phyloP scores from a whole-genome alignment of 129 eudicot genomes.

The Ambrosia trifida region DNA sequence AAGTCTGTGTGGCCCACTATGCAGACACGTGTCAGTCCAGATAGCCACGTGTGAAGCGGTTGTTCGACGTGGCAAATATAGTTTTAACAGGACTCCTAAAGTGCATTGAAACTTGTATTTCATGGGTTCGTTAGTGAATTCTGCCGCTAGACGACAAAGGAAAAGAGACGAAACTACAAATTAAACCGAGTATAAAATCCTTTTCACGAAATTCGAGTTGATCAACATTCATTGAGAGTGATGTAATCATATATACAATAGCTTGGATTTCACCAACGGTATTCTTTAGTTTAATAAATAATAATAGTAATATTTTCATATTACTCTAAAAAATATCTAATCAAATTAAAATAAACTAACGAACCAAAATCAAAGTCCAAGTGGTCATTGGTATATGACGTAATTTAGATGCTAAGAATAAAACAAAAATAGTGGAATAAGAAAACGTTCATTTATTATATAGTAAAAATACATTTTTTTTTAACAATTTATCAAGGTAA shows the following conservation, averaged over 20 bases:
- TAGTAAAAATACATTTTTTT: no score
- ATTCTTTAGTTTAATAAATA: background rate
- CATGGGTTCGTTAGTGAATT: conserved; percentile 19
- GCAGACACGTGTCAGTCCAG: conserved; percentile 26
- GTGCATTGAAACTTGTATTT: conserved; percentile 34
- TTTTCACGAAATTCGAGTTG: conserved; percentile 16
- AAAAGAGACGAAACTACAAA: conserved; percentile 6
- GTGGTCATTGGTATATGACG: background rate
- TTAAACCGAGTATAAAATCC: background rate
- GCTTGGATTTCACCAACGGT: conserved; percentile 13
- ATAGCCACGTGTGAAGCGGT: conserved; percentile 26
- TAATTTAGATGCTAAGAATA: no score
- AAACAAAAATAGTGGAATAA: no score
- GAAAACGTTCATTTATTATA: no score
- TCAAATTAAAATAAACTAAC: background rate
- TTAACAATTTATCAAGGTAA: no score
- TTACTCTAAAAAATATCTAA: background rate
- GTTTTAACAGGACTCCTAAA: conserved; percentile 15
- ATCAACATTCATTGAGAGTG: conserved; percentile 18
- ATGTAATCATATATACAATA: background rate
- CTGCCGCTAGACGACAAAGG: conserved; percentile 20
- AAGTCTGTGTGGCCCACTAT: background rate
- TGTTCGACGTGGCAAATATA: conserved; percentile 35
- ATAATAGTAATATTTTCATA: background rate
- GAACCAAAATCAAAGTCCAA: background rate